Evolutionary conservation across 2,329 filamentous ascomycete species (phyloP).

Genomic region (Septoria linicola): DNA sequence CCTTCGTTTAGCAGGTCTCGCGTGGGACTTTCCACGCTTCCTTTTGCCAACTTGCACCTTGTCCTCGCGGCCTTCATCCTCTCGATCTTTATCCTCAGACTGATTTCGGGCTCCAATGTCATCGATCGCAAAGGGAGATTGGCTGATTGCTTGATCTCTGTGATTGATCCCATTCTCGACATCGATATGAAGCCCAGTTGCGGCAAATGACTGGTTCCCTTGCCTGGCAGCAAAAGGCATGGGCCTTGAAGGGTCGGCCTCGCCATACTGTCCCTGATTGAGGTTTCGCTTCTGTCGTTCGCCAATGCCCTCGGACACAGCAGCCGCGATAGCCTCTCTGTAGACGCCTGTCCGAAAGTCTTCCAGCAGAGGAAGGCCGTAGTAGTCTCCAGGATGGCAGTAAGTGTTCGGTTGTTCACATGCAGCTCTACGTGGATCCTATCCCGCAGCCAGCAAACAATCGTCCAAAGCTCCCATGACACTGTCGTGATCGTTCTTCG

Average conservation of each 20-base stretch:
- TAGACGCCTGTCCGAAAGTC: conserved; percentile 1
- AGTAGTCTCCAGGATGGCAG: background rate
- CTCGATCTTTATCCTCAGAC: no score
- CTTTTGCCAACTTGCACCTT: conserved; percentile 3
- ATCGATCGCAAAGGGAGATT: background rate
- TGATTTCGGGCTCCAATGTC: no score
- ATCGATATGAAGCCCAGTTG: no score
- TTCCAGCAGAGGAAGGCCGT: conserved; percentile 2
- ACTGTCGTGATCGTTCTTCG: conserved; percentile 31
- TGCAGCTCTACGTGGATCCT: conserved; percentile 16
- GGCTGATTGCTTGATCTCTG: background rate
- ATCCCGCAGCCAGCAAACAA: conserved; percentile 34
- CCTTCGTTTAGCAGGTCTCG: background rate
- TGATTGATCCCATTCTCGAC: no score
- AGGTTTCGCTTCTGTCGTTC: no score
- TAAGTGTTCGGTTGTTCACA: conserved; percentile 14
- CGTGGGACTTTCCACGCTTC: background rate
- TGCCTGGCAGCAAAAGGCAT: background rate
- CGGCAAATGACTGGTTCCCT: no score
- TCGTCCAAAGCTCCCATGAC: conserved; percentile 43
- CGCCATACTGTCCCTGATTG: background rate
- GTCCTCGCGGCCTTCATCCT: background rate
- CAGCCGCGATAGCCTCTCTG: background rate
- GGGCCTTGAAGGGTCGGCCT: background rate
- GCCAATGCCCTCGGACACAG: background rate